Conservation (phyloP, 2,329 filamentous ascomycete species). For the Nothopassalora personata region DNA sequence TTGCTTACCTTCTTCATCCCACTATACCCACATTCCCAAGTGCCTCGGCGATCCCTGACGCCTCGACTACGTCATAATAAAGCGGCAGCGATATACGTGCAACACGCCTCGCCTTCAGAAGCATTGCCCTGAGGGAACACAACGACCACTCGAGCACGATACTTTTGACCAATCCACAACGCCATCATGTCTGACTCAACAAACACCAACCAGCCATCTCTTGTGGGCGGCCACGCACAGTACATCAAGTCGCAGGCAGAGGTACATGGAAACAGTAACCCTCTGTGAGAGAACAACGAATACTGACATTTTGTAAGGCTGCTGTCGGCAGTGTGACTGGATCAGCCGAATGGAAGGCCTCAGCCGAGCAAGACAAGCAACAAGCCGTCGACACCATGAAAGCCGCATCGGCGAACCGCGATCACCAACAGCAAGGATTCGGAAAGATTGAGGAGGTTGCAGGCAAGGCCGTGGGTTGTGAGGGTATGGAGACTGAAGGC, state of each 20-base stretch:
- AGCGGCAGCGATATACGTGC: neutral
- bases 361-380: constrained; percentile 60
- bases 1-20: neutral
- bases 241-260: constrained; percentile 65
- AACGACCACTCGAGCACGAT: neutral
- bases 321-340: constrained; percentile 58
- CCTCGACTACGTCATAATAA: neutral
- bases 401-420: constrained; percentile 52
- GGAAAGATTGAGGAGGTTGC: constrained; percentile 61
- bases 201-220: constrained; percentile 48
- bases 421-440: constrained; percentile 50
- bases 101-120: neutral
- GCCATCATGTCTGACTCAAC: constrained; percentile 2
- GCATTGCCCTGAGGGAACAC: no score
- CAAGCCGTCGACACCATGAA: constrained; percentile 60
- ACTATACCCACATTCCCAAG: neutral
- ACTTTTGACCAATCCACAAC: no score
- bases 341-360: constrained; percentile 57
- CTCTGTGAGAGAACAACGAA: neutral
- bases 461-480: constrained; percentile 59
- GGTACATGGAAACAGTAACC: constrained; percentile 50
- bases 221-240: constrained; percentile 59
- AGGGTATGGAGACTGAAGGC: constrained; percentile 64
- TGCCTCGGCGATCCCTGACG: neutral
- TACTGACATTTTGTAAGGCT: constrained; percentile 37